A percentile compares a stretch with the other conserved stretches of the same genome.
Evolutionary conservation across 208 protist genomes (phyloP).

Genomic region (Angomonas deanei): DNA sequence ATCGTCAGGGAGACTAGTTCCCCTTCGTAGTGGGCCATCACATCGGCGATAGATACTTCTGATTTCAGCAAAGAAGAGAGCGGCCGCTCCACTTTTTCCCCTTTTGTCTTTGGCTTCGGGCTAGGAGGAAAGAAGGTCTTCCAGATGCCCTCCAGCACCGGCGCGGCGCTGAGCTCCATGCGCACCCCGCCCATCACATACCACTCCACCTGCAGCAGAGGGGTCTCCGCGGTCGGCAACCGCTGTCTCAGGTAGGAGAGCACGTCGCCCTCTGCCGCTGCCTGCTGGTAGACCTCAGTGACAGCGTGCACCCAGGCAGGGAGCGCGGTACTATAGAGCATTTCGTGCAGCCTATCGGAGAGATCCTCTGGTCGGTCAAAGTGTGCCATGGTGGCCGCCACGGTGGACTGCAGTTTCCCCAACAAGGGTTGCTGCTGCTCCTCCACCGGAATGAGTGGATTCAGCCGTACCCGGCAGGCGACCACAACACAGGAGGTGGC

Average conservation of each 20-base stretch:
- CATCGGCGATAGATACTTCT: neutral
- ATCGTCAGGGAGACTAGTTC: slow-evolving; percentile 2
- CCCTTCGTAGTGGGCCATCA: neutral
- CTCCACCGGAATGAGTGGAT: too few relatives aligned
- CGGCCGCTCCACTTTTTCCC: neutral
- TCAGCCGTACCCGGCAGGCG: slow-evolving; percentile 39
- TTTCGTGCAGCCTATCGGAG: slow-evolving; percentile 13
- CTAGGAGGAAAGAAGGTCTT: slow-evolving; percentile 27
- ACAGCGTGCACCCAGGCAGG: slow-evolving; percentile 40
- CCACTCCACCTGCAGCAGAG: slow-evolving; percentile 51
- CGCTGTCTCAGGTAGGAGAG: neutral
- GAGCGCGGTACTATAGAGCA: slow-evolving; percentile 36
- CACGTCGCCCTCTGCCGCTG: neutral
- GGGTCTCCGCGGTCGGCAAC: neutral
- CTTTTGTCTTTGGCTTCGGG: too few relatives aligned
- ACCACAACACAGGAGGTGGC: slow-evolving; percentile 56
- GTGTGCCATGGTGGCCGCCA: slow-evolving; percentile 38
- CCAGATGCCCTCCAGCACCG: slow-evolving; percentile 28
- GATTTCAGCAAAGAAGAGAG: too few relatives aligned
- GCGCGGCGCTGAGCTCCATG: slow-evolving; percentile 22
- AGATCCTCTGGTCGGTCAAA: slow-evolving; percentile 26
- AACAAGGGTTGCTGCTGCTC: too few relatives aligned
- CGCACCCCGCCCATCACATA: slow-evolving; percentile 54
- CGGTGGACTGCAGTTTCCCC: slow-evolving; percentile 8
- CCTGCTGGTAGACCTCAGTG: neutral